A percentile compares a stretch with the other conserved stretches of the same genome.
phyloP scores from a whole-genome alignment of 2,329 filamentous ascomycete species.

The Ophiostoma sp. region DNA sequence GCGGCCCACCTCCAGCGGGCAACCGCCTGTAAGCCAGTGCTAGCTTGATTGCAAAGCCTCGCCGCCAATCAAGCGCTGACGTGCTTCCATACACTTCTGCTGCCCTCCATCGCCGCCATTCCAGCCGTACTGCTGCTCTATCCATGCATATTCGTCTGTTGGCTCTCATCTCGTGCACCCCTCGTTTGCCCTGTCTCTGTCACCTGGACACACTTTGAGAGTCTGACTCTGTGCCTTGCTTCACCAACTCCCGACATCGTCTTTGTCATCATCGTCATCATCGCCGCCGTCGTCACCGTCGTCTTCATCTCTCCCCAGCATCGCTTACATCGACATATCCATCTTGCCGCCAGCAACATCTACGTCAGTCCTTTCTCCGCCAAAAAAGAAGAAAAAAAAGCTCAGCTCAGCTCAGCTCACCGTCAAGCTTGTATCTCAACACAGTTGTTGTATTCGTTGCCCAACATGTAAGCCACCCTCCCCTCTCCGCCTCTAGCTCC shows the following conservation, averaged over 20 bases:
- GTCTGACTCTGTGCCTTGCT: background rate
- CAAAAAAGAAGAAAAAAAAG: too few relatives aligned
- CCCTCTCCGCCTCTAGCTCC: background rate
- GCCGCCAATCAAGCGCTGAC: conserved; percentile 17
- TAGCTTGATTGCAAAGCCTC: conserved; percentile 16
- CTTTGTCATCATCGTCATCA: background rate
- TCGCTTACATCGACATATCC: background rate
- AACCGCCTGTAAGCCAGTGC: background rate
- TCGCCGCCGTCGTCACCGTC: background rate
- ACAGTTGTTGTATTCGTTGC: background rate
- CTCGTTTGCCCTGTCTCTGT: background rate
- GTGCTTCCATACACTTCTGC: conserved; percentile 23
- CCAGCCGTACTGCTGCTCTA: background rate
- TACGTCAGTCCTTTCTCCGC: background rate
- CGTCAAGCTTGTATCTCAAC: background rate
- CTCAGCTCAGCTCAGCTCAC: too few relatives aligned
- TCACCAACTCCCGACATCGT: background rate
- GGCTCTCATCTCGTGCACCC: background rate
- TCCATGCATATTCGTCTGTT: background rate
- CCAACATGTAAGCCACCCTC: conserved; percentile 21
- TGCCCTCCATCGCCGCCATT: conserved; percentile 20
- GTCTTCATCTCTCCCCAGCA: background rate
- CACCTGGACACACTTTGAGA: background rate
- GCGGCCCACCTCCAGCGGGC: background rate
- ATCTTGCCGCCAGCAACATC: background rate